phyloP scores from a whole-genome alignment of 176 grass and related monocot genomes.

The Guadua angustifolia region DNA sequence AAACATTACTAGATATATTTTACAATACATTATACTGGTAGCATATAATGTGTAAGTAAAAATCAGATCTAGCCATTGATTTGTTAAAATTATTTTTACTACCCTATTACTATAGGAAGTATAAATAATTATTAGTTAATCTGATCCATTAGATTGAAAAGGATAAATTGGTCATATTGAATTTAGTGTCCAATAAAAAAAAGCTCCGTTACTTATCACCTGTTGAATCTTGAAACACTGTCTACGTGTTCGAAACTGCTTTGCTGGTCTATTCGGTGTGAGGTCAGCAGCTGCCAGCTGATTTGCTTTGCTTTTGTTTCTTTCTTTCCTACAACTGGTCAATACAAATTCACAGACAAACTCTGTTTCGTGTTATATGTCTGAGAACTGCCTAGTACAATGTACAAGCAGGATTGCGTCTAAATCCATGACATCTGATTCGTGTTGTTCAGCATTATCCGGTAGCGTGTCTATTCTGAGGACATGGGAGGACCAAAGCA shows the following conservation, averaged over 20 bases:
- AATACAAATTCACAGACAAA: background rate
- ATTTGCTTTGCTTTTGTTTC: background rate
- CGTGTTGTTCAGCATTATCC: background rate
- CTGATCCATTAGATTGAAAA: too few relatives aligned
- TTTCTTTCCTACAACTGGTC: constrained; percentile 13
- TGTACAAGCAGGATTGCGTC: background rate
- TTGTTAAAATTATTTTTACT: too few relatives aligned
- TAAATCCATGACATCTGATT: constrained; percentile 29
- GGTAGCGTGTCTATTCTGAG: background rate
- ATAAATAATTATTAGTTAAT: too few relatives aligned
- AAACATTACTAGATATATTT: too few relatives aligned
- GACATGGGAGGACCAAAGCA: background rate
- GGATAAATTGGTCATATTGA: too few relatives aligned
- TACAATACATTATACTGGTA: too few relatives aligned
- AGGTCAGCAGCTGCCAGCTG: background rate
- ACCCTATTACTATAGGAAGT: too few relatives aligned
- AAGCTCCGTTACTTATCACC: too few relatives aligned
- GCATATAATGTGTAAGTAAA: too few relatives aligned
- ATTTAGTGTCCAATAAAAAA: too few relatives aligned
- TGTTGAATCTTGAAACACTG: background rate
- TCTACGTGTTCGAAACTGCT: background rate
- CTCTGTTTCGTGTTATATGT: background rate
- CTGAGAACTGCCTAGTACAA: background rate
- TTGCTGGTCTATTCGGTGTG: background rate
- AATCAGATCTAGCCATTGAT: too few relatives aligned